phyloP scores from a whole-genome alignment of 2,329 filamentous ascomycete genomes.

The Alternaria sp. region DNA sequence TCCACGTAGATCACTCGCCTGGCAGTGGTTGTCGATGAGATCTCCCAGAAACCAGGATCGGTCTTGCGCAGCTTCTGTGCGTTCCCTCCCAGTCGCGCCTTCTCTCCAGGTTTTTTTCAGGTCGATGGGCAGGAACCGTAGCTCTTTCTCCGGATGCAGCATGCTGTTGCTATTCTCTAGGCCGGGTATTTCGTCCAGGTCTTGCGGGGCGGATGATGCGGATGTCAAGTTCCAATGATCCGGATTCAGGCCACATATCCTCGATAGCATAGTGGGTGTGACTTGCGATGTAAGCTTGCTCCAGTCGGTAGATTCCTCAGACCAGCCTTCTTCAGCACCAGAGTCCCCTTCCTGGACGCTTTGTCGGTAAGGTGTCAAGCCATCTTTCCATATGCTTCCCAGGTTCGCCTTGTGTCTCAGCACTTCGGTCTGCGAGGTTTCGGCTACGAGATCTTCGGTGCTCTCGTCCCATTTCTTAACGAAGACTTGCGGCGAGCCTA shows the following conservation, averaged over 20 bases:
- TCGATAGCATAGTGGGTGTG: constrained; percentile 55
- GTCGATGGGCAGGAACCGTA: constrained; percentile 64
- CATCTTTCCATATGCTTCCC: constrained; percentile 61
- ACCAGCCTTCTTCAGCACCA: constrained; percentile 35
- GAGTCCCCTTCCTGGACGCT: constrained; percentile 42
- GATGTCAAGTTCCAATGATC: constrained; percentile 64
- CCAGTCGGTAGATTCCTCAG: constrained; percentile 62
- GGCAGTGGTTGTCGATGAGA: constrained; percentile 54
- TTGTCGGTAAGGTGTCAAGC: constrained; percentile 57
- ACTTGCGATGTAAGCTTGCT: constrained; percentile 58
- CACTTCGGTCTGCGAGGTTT: constrained; percentile 50
- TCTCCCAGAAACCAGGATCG: constrained; percentile 66
- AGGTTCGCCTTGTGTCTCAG: constrained; percentile 63
- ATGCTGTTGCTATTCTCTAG: constrained; percentile 48
- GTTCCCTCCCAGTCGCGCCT: constrained; percentile 66
- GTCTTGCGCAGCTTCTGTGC: constrained; percentile 68
- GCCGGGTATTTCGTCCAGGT: constrained; percentile 66
- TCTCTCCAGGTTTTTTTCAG: constrained; percentile 67
- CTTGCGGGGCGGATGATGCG: constrained; percentile 61
- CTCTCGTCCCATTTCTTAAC: constrained; percentile 63
- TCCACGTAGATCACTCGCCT: constrained; percentile 30
- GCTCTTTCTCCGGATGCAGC: constrained; percentile 46
- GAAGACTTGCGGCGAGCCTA: constrained; percentile 52
- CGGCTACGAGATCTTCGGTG: constrained; percentile 54
- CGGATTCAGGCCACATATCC: constrained; percentile 56